Evolutionary conservation across 2,329 filamentous ascomycete species (phyloP), one percentile per base, ranked within the genome.

Genomic region (Colletotrichum echinochloae): DNA sequence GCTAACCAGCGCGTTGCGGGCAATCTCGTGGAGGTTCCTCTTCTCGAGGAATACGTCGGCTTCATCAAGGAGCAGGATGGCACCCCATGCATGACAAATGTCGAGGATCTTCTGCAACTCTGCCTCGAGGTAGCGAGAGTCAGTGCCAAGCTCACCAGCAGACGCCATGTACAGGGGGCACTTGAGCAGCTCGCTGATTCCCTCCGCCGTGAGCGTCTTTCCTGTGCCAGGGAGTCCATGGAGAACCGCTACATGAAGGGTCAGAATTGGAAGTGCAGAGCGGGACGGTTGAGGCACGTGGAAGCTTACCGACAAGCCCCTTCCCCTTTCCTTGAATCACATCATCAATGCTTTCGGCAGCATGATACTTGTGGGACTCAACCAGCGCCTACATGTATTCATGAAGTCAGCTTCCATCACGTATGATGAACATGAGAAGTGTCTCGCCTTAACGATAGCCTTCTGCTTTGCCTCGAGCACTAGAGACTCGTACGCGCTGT

Each of bases 191-290:
- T 70, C 67, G 30, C 67, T 70, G 35, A 70, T 70, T 1, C 67
- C 67, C 46, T 70, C 67, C 3, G 67, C 67, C 1, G 67, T 70
- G 16, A 70, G 67, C 5, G 67, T 70, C n/a, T 70, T 97, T 60
- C 94, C 94, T 0, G 94, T 95, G 23, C 94, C 94, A 0, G 94
- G 94, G 5, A 93, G 92, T 3, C 94, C 94, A 74, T 97, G 94
- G 0, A 97, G 87, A 1, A 97, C 92, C 48, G 87, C 85, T 83
- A 46, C 8, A n/a, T 20, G 7, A 26, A 3, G 2, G 41, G 20
- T 23, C 3, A 35, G 26, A 18, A 33, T 8, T 23, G 59, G 39
- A n/a, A 12, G 52, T 18, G n/a, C 26, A 48, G 30, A 14, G 55
- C 5, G 16, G 6, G 57, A 26, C n/a, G 2, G n/a, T 20, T 12